Conservation (phyloP, 2,329 filamentous ascomycete species). For the Fusarium graminum region DNA sequence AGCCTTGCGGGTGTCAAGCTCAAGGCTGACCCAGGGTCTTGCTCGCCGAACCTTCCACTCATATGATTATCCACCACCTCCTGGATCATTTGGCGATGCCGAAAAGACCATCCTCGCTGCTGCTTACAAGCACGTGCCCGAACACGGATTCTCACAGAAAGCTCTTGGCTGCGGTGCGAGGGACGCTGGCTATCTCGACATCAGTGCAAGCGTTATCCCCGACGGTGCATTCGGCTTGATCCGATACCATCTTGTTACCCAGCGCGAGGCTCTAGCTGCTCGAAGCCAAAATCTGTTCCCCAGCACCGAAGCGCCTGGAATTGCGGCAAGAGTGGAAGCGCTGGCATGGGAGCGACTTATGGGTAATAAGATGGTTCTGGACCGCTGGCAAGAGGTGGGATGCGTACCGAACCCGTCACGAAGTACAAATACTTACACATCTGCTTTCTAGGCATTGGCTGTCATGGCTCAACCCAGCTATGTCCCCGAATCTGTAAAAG, state of each 20-base stretch:
- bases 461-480: conserved; percentile 89
- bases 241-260: conserved; percentile 78
- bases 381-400: conserved; percentile 87
- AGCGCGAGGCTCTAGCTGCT: conserved; percentile 70
- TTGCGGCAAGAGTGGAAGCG: conserved; percentile 75
- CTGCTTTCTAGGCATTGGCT: conserved; percentile 77
- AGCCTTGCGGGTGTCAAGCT: conserved; percentile 29
- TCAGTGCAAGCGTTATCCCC: conserved; percentile 85
- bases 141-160: conserved; percentile 82
- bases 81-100: conserved; percentile 72
- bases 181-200: conserved; percentile 88
- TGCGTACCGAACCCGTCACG: not conserved
- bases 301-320: conserved; percentile 55
- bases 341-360: conserved; percentile 82
- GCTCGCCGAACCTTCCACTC: conserved; percentile 73
- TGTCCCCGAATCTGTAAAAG: conserved; percentile 79
- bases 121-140: conserved; percentile 82
- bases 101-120: conserved; percentile 84
- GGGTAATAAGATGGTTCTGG: conserved; percentile 78
- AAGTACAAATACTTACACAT: conserved; percentile 25
- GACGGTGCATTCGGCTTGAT: conserved; percentile 86
- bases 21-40: conserved; percentile 31
- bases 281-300: conserved; percentile 58
- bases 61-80: conserved; percentile 71
- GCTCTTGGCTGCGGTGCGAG: conserved; percentile 82